These are phyloP conservation scores for Phytophthora pseudosyringae DNA, from an alignment of 352 stramenopile genomes.

Conservation along the genomic window DNA sequence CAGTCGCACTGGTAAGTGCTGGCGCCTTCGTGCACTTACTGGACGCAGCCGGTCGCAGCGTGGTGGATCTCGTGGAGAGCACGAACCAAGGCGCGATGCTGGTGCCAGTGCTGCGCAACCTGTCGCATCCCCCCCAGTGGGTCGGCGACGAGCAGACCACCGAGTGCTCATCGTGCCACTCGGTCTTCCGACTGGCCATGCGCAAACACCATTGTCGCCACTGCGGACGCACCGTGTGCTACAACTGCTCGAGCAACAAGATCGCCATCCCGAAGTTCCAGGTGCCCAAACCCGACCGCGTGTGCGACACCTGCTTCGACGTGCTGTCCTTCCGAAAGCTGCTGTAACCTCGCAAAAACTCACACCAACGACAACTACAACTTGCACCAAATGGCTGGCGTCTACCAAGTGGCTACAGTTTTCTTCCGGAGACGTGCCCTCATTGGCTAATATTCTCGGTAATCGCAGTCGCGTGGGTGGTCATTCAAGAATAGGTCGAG, in stretches of 20 bases:
- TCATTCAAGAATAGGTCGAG: slow-evolving; percentile 30
- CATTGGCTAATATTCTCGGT: slow-evolving; percentile 30
- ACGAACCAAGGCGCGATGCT: slow-evolving; percentile 84
- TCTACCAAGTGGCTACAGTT: slow-evolving; percentile 29
- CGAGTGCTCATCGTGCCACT: slow-evolving; percentile 80
- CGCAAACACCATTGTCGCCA: slow-evolving; percentile 87
- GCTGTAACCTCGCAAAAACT: slow-evolving; percentile 44
- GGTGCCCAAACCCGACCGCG: slow-evolving; percentile 65
- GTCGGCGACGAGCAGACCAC: slow-evolving; percentile 71
- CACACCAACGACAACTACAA: neutral
- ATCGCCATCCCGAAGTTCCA: slow-evolving; percentile 89
- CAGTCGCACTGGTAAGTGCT: slow-evolving; percentile 73
- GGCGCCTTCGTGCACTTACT: slow-evolving; percentile 82
- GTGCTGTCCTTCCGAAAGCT: slow-evolving; percentile 84
- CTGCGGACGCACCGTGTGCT: slow-evolving; percentile 84
- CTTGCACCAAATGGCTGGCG: neutral
- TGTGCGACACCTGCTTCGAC: slow-evolving; percentile 88
- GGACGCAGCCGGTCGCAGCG: slow-evolving; percentile 80
- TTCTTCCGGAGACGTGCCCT: slow-evolving; percentile 3
- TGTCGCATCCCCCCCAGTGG: slow-evolving; percentile 66
- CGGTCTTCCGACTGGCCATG: slow-evolving; percentile 81
- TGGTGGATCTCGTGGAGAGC: slow-evolving; percentile 85
- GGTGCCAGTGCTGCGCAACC: slow-evolving; percentile 82
- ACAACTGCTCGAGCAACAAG: slow-evolving; percentile 88
- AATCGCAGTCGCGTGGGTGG: slow-evolving; percentile 12